Conservation (phyloP, 2,329 filamentous ascomycete genomes). For the Clonostachys chloroleuca region DNA sequence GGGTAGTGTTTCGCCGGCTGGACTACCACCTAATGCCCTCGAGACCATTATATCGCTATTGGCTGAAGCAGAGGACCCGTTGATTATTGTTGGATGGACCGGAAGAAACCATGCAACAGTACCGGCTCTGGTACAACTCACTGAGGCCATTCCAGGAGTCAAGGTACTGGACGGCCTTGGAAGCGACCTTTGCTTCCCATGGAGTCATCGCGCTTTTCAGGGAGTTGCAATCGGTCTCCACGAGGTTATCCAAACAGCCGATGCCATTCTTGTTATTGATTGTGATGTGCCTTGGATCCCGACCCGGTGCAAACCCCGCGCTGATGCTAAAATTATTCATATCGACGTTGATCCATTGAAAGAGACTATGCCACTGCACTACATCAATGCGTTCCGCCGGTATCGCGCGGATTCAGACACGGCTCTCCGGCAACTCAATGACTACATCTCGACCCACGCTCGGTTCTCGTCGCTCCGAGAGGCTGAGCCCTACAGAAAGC, state of each 20-base stretch:
- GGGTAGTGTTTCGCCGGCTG: slow-evolving; percentile 66
- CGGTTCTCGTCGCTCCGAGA: slow-evolving; percentile 19
- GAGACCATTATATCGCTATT: slow-evolving; percentile 56
- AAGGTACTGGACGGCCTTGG: slow-evolving; percentile 73
- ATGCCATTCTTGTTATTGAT: slow-evolving; percentile 81
- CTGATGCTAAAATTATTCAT: slow-evolving; percentile 54
- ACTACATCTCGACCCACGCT: slow-evolving; percentile 41
- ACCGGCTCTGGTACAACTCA: slow-evolving; percentile 59
- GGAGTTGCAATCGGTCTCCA: slow-evolving; percentile 70
- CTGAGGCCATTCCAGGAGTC: slow-evolving; percentile 62
- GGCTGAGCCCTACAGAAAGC: slow-evolving; percentile 53
- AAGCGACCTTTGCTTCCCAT: slow-evolving; percentile 78
- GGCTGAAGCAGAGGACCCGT: slow-evolving; percentile 57
- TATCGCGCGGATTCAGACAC: slow-evolving; percentile 63
- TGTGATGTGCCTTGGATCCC: slow-evolving; percentile 93
- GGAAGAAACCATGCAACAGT: slow-evolving; percentile 65
- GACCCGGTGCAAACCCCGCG: slow-evolving; percentile 59
- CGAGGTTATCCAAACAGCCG: slow-evolving; percentile 70
- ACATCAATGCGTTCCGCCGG: slow-evolving; percentile 60
- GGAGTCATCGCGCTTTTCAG: slow-evolving; percentile 62
- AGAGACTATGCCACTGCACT: slow-evolving; percentile 72
- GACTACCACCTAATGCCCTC: slow-evolving; percentile 45
- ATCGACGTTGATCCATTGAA: slow-evolving; percentile 64
- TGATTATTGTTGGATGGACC: slow-evolving; percentile 69
- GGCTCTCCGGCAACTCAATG: slow-evolving; percentile 65